phyloP scores from a whole-genome alignment of 2,329 filamentous ascomycete genomes.

The Biscogniauxia sp. region DNA sequence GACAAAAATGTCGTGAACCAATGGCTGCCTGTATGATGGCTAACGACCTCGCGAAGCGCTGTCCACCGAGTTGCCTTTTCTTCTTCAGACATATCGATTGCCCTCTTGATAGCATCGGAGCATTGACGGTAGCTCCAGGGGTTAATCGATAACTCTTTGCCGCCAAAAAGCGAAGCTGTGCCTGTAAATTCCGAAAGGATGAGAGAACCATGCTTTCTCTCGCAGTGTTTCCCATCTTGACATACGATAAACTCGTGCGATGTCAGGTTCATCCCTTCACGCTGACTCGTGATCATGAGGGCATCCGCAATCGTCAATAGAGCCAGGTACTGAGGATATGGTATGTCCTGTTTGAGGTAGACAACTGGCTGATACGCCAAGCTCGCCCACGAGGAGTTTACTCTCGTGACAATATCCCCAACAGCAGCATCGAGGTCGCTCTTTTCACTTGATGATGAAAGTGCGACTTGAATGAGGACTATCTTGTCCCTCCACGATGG shows the following conservation, averaged over 20 bases:
- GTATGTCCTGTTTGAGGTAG: slow-evolving; percentile 92
- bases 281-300: slow-evolving; percentile 90
- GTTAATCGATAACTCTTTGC: slow-evolving; percentile 81
- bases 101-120: slow-evolving; percentile 78
- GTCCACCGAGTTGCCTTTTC: slow-evolving; percentile 76
- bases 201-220: slow-evolving; percentile 81
- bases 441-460: slow-evolving; percentile 87
- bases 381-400: slow-evolving; percentile 89
- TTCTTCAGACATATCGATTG: slow-evolving; percentile 73
- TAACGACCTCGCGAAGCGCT: slow-evolving; percentile 69
- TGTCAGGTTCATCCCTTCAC: slow-evolving; percentile 96
- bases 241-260: slow-evolving; percentile 93
- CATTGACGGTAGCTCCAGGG: slow-evolving; percentile 93
- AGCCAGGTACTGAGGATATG: slow-evolving; percentile 90
- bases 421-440: slow-evolving; percentile 83
- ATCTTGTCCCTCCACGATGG: slow-evolving; percentile 86
- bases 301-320: slow-evolving; percentile 86
- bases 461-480: slow-evolving; percentile 90
- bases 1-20: slow-evolving; percentile 79
- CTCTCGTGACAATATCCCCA: slow-evolving; percentile 89
- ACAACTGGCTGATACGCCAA: slow-evolving; percentile 89
- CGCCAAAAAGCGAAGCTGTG: slow-evolving; percentile 79
- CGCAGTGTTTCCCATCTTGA: slow-evolving; percentile 72
- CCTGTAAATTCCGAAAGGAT: slow-evolving; percentile 96
- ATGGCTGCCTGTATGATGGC: slow-evolving; percentile 76